phyloP scores from a whole-genome alignment of 177 flowering plant species.

The Vitis hybrid region DNA sequence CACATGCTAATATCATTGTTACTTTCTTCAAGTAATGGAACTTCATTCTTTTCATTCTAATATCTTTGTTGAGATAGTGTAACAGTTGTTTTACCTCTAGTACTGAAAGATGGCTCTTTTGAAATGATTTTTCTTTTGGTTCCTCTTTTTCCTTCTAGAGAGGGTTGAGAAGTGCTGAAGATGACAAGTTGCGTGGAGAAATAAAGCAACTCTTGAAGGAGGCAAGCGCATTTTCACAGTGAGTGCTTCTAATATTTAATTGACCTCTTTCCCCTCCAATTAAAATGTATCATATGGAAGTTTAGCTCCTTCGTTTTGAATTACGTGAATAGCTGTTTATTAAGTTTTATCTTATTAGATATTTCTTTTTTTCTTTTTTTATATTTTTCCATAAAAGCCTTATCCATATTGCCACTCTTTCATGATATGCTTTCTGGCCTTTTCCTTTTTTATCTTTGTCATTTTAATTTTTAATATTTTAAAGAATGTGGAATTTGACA shows the following conservation, averaged over 20 bases:
- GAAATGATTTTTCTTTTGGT: neutral
- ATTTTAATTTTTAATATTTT: neutral
- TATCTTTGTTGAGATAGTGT: too few relatives aligned
- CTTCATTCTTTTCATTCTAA: neutral
- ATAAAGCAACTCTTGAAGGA: constrained; percentile 75
- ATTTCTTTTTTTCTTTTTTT: too few relatives aligned
- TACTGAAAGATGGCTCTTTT: neutral
- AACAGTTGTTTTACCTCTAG: neutral
- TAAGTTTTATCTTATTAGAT: neutral
- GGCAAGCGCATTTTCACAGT: constrained; percentile 74
- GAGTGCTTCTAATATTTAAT: constrained; percentile 26
- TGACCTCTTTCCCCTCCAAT: neutral
- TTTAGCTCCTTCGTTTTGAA: too few relatives aligned
- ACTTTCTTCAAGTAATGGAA: too few relatives aligned
- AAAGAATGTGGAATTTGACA: neutral
- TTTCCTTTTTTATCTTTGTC: too few relatives aligned
- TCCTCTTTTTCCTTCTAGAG: constrained; percentile 28
- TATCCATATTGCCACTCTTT: too few relatives aligned
- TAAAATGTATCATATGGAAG: neutral
- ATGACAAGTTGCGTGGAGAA: constrained; percentile 49
- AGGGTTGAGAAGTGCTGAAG: constrained; percentile 36
- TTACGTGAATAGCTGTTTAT: too few relatives aligned
- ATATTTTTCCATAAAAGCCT: too few relatives aligned
- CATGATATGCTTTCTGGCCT: too few relatives aligned
- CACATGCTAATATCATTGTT: too few relatives aligned